Conservation (phyloP, 371 early-diverging fungal species). For the Apophysomyces trapeziformis region DNA sequence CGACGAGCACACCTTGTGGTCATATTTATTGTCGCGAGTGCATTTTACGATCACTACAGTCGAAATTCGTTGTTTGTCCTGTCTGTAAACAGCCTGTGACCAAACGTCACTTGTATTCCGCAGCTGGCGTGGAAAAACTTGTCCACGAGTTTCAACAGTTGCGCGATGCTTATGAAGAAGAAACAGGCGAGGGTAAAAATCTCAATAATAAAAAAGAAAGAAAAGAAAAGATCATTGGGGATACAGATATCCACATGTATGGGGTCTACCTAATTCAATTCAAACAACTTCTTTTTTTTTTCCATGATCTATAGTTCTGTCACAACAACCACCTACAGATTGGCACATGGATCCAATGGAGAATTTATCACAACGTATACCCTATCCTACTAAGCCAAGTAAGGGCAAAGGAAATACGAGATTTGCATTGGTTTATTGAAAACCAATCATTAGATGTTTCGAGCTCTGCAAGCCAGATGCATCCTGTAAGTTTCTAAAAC, state of each 20-base stretch:
- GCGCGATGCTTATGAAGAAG: slow-evolving; percentile 18
- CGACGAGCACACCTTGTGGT: slow-evolving; percentile 23
- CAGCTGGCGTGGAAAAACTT: slow-evolving; percentile 9
- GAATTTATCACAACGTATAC: slow-evolving; percentile 14
- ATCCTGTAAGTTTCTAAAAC: neutral
- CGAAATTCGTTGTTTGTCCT: slow-evolving; percentile 6
- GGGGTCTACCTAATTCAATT: too few species aligned
- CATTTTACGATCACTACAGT: slow-evolving; percentile 11
- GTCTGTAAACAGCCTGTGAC: slow-evolving; percentile 12
- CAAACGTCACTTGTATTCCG: slow-evolving; percentile 8
- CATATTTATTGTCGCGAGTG: slow-evolving; percentile 18
- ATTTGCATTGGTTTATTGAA: neutral
- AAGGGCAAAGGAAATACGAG: neutral
- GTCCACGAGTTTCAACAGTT: slow-evolving; percentile 12
- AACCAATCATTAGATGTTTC: neutral
- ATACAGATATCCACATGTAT: too few species aligned
- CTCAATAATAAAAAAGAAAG: neutral
- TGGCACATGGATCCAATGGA: slow-evolving; percentile 14
- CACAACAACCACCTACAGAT: neutral
- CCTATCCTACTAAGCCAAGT: slow-evolving; percentile 17
- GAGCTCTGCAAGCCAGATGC: neutral
- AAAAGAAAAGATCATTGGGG: neutral
- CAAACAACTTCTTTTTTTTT: too few species aligned
- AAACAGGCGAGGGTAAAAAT: slow-evolving; percentile 15
- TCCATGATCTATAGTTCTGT: slow-evolving; percentile 1